phyloP scores from a whole-genome alignment of 1,284 basidiomycete species.

The Sporisorium graminicola region DNA sequence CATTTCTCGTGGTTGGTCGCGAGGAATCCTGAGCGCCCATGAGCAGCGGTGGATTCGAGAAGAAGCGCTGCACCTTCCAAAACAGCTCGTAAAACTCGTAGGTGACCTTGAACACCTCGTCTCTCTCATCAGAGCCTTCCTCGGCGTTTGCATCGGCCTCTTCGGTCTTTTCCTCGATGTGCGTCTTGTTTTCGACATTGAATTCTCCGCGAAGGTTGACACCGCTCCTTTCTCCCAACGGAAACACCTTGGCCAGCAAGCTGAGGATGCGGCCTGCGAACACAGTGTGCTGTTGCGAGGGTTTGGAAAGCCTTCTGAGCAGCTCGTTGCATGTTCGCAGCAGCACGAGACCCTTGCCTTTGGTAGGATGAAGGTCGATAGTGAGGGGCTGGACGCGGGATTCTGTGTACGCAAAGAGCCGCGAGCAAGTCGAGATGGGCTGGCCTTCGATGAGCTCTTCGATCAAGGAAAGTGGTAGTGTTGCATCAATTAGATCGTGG shows the following conservation, averaged over 20 bases:
- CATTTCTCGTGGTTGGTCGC: constrained; percentile 29
- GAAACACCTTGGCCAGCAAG: constrained; percentile 85
- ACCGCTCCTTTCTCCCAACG: constrained; percentile 86
- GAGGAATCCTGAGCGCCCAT: constrained; percentile 38
- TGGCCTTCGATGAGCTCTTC: constrained; percentile 60
- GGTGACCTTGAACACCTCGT: constrained; percentile 44
- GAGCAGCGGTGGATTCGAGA: constrained; percentile 58
- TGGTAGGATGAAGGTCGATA: constrained; percentile 78
- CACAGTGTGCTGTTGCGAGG: constrained; percentile 79
- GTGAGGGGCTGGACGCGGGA: constrained; percentile 55
- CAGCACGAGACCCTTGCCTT: constrained; percentile 85
- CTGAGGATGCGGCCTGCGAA: constrained; percentile 89
- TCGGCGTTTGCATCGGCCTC: constrained; percentile 20
- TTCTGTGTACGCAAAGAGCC: constrained; percentile 59
- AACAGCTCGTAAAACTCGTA: constrained; percentile 61
- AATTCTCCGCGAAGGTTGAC: constrained; percentile 86
- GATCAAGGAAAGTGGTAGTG: constrained; percentile 48
- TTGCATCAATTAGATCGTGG: constrained; percentile 46
- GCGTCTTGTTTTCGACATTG: constrained; percentile 75
- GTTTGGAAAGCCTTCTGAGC: constrained; percentile 84
- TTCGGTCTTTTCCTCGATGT: constrained; percentile 41
- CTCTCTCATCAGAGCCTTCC: constrained; percentile 29
- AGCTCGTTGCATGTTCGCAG: constrained; percentile 88
- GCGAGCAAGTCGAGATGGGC: constrained; percentile 50
- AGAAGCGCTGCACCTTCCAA: constrained; percentile 64